phyloP scores from a whole-genome alignment of 441 rosid species.

The Adansonia grandidieri region DNA sequence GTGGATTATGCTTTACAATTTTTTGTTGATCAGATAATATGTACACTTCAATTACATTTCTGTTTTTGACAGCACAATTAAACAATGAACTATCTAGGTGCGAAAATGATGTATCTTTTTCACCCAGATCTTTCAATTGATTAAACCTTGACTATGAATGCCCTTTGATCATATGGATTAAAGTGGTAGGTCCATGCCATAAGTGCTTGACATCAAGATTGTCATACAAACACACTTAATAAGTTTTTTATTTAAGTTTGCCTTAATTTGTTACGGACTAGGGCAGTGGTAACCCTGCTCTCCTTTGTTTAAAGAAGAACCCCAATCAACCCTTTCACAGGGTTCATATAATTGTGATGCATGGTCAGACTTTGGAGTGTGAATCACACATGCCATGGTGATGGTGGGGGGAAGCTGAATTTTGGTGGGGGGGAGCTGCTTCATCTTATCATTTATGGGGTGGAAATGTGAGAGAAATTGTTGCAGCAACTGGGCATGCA shows the following conservation, averaged over 20 bases:
- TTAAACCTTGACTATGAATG: background rate
- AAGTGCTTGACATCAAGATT: background rate
- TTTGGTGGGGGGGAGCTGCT: background rate
- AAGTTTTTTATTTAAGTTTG: too few relatives aligned
- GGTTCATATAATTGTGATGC: background rate
- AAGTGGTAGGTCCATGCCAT: background rate
- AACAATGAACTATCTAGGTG: too few relatives aligned
- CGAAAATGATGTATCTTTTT: background rate
- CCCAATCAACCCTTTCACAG: background rate
- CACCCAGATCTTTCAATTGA: background rate
- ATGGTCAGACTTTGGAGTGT: slow-evolving; percentile 3
- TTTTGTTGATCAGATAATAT: too few relatives aligned
- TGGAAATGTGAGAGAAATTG: slow-evolving; percentile 29
- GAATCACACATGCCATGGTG: slow-evolving; percentile 10
- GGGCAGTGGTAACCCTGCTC: too few relatives aligned
- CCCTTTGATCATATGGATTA: background rate
- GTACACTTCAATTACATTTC: background rate
- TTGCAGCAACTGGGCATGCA: slow-evolving; percentile 16
- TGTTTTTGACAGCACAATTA: too few relatives aligned
- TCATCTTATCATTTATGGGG: slow-evolving; percentile 38
- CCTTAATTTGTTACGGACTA: too few relatives aligned
- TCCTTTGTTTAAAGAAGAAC: background rate
- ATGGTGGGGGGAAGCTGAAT: background rate
- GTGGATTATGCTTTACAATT: too few relatives aligned
- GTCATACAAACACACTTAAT: background rate